Conservation (phyloP, 192 early-diverging fungal species). For the Podila clonocystis region DNA sequence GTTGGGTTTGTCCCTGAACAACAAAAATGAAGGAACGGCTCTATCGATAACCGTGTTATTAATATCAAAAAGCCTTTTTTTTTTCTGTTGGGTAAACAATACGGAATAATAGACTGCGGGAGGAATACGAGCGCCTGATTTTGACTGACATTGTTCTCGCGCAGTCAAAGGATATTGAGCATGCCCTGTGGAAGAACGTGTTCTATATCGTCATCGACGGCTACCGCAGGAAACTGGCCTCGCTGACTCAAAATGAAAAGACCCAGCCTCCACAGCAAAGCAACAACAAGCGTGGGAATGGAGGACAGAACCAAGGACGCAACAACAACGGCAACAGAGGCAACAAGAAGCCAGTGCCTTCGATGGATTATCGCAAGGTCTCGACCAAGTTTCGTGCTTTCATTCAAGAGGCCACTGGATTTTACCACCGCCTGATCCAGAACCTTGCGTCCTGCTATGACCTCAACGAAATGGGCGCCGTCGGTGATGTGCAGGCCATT, state of each 20-base stretch:
- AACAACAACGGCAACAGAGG: conserved; percentile 30
- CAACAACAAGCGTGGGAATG: conserved; percentile 1
- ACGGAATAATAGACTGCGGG: conserved; percentile 44
- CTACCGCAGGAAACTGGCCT: conserved; percentile 53
- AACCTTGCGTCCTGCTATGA: conserved; percentile 55
- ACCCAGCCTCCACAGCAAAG: conserved; percentile 4
- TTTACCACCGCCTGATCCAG: conserved; percentile 60
- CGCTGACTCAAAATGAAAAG: conserved; percentile 20
- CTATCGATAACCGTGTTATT: conserved; percentile 1
- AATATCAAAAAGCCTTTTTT: conserved; percentile 3
- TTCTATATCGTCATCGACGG: conserved; percentile 63
- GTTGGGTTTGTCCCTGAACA: not conserved
- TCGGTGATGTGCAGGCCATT: conserved; percentile 34
- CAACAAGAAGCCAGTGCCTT: conserved; percentile 26
- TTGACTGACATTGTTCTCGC: conserved; percentile 55
- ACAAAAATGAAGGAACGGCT: not conserved
- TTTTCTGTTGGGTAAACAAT: not conserved
- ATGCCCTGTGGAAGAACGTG: conserved; percentile 59
- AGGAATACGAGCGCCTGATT: conserved; percentile 56
- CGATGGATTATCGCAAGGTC: conserved; percentile 42
- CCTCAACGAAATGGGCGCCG: conserved; percentile 45
- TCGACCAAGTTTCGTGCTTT: conserved; percentile 56
- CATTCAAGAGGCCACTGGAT: conserved; percentile 61
- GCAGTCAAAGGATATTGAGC: conserved; percentile 58
- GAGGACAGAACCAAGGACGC: conserved; percentile 8